phyloP scores from a whole-genome alignment of 2,329 filamentous ascomycete species.

The Pseudogymnoascus sp. region DNA sequence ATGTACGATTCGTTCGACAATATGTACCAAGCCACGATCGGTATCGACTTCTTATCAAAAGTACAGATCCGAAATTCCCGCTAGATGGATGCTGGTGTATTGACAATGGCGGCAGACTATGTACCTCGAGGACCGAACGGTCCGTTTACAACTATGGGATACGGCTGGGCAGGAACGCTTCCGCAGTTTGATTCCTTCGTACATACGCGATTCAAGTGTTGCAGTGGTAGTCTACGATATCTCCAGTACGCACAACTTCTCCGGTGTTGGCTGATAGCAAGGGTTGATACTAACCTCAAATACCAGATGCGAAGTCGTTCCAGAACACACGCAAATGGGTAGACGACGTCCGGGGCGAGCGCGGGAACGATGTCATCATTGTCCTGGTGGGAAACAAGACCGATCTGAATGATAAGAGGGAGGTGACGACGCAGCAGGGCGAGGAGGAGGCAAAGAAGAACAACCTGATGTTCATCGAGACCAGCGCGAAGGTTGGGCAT shows the following conservation, averaged over 20 bases:
- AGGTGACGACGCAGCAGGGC: slow-evolving; percentile 91
- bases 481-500: slow-evolving; percentile 92
- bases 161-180: slow-evolving; percentile 97
- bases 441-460: slow-evolving; percentile 98
- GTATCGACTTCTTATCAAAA: slow-evolving; percentile 99
- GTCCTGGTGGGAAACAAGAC: slow-evolving; percentile 99
- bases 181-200: slow-evolving; percentile 92
- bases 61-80: slow-evolving; percentile 38
- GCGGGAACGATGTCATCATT: slow-evolving; percentile 97
- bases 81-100: slow-evolving; percentile 17
- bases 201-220: slow-evolving; percentile 96
- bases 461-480: slow-evolving; percentile 98
- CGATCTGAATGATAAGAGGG: slow-evolving; percentile 94
- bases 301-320: slow-evolving; percentile 80
- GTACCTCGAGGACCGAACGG: slow-evolving; percentile 98
- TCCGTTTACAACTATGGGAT: slow-evolving; percentile 96
- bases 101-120: slow-evolving; percentile 58
- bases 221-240: slow-evolving; percentile 99
- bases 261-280: not conserved
- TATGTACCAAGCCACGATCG: slow-evolving; percentile 98
- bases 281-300: slow-evolving; percentile 18
- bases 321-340: slow-evolving; percentile 99
- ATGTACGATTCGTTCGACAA: slow-evolving; percentile 99
- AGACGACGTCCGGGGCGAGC: slow-evolving; percentile 91
- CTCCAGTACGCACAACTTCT: slow-evolving; percentile 51